Percentiles rank a stretch among this genome's conserved stretches.
phyloP scores from a whole-genome alignment of 2,329 filamentous ascomycete species.

The Alternaria triticina region DNA sequence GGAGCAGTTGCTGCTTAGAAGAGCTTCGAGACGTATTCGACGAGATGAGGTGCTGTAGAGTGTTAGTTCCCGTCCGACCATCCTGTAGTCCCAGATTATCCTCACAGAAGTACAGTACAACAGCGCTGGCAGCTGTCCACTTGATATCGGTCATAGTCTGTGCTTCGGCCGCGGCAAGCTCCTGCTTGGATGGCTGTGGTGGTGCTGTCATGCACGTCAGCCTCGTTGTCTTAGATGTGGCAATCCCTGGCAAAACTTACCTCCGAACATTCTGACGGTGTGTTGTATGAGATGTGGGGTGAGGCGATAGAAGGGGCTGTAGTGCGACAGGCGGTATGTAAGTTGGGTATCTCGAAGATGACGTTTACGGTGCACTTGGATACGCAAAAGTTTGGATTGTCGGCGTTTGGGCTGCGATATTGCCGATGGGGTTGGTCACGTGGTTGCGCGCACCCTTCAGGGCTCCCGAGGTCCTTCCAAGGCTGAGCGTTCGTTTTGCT shows the following conservation, averaged over 20 bases:
- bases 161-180: slow-evolving; percentile 68
- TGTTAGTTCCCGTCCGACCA: background rate
- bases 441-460: background rate
- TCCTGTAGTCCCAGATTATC: background rate
- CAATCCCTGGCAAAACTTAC: slow-evolving; percentile 29
- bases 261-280: slow-evolving; percentile 61
- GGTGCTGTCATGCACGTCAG: slow-evolving; percentile 59
- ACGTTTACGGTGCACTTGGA: slow-evolving; percentile 2
- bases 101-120: slow-evolving; percentile 80
- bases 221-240: background rate
- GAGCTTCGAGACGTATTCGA: slow-evolving; percentile 61
- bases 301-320: background rate
- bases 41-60: slow-evolving; percentile 59
- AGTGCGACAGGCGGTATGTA: slow-evolving; percentile 10
- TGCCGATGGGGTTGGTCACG: slow-evolving; percentile 6
- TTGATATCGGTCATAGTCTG: slow-evolving; percentile 72
- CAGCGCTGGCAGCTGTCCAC: slow-evolving; percentile 68
- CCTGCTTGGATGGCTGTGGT: slow-evolving; percentile 71
- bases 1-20: slow-evolving; percentile 42
- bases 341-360: slow-evolving; percentile 5
- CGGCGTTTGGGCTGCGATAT: slow-evolving; percentile 6
- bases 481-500: background rate
- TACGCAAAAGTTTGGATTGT: slow-evolving; percentile 14
- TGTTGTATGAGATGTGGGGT: background rate
- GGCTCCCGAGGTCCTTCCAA: background rate